Base-by-base conservation (phyloP, 148 eudicot species). In the Chenopodium berlandieri region DNA sequence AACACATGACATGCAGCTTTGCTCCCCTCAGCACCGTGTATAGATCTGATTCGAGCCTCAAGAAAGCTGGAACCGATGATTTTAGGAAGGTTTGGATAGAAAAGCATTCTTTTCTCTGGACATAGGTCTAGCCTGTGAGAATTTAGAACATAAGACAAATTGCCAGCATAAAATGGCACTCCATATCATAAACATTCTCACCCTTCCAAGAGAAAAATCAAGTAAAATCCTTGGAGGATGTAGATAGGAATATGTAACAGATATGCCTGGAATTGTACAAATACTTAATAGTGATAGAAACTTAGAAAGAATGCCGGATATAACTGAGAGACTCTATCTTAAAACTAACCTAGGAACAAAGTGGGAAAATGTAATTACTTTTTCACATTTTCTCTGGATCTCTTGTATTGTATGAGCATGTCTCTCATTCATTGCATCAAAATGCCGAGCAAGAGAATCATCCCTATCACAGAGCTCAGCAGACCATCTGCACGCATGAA, bases 51-150 rank as follows among this genome's bases (percentile, higher is more conserved):
- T 71, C 92, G 91, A 27, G 81, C 72, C 87, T 88, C 94, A 12
- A 91, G 94, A 85, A 80, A 91, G 72, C 83, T 78, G 25, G 92
- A 91, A 71, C 94, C 94, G 71, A 89, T 87, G 23, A 91, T 87
- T 81, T 90, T 91, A 32, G 92, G 92, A 23, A 91, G 92, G 77
- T 90, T 87, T 27, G 94, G 94, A 84, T 91, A 91, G 87, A 90
- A 87, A 71, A 91, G 90, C 94, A 91, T 91, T 83, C 92, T 91
- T 82, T 91, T 91, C 77, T 91, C 92, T 47, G 94, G 94, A 73
- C 94, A 91, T 69, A 91, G 81, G 73, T 91, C 94, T 83, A 85
- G 89, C 86, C 94, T 91, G 88, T 78, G 66, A 20, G 65, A 63
- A 1, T 30, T 52, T 64, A 50, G 13, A 46, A 40, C 12, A 12